Evolutionary conservation across 148 eudicot genomes (phyloP).

Genomic region (Chenopodium berlandieri): DNA sequence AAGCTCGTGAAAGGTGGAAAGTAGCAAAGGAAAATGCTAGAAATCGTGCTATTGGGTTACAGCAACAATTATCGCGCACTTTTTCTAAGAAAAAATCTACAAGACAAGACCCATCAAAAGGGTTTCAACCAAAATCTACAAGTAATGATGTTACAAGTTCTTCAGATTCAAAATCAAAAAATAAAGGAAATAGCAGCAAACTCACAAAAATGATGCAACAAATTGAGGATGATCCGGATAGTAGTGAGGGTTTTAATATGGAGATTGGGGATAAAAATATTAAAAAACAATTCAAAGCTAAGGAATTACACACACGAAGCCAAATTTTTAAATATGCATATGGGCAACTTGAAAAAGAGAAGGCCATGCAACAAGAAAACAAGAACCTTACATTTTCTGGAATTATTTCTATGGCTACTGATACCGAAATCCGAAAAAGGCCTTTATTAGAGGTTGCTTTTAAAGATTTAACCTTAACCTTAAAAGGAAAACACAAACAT

Average conservation of each 20-base stretch:
- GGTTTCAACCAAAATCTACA: conserved; percentile 22
- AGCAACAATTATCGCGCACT: conserved; percentile 63
- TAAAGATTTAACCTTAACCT: conserved; percentile 70
- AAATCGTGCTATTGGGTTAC: conserved; percentile 50
- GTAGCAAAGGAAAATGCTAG: conserved; percentile 62
- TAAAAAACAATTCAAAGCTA: conserved; percentile 54
- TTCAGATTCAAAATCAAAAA: conserved; percentile 43
- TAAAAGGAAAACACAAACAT: conserved; percentile 63
- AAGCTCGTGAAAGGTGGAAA: conserved; percentile 80
- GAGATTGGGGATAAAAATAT: conserved; percentile 54
- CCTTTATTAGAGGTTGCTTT: conserved; percentile 70
- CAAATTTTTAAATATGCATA: conserved; percentile 88
- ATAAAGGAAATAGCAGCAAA: conserved; percentile 46
- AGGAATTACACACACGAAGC: conserved; percentile 67
- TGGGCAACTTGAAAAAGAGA: conserved; percentile 88
- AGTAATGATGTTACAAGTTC: conserved; percentile 13
- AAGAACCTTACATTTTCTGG: conserved; percentile 71
- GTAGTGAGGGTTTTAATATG: conserved; percentile 56
- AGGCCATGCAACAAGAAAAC: conserved; percentile 65
- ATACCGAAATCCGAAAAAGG: conserved; percentile 52
- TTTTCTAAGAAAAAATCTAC: conserved; percentile 55
- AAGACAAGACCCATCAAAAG: conserved; percentile 26
- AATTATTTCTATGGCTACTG: conserved; percentile 72
- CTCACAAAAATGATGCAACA: conserved; percentile 67
- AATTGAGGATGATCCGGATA: conserved; percentile 55